Evolutionary conservation across 805 yeast species (phyloP), one percentile per base, ranked within the genome.

Genomic region (Yamadazyma tumulicola): DNA sequence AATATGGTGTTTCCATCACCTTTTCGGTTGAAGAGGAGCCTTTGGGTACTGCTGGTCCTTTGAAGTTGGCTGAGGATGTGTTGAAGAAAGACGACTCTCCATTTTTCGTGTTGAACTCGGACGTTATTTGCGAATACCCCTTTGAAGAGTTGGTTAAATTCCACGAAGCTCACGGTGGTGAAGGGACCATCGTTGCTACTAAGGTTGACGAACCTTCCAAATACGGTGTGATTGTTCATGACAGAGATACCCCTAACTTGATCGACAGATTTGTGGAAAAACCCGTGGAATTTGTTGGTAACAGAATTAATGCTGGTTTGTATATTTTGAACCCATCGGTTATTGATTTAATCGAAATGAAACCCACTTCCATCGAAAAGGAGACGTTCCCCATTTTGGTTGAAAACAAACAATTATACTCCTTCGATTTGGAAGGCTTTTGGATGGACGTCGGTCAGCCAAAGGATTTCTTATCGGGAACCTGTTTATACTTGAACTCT

Each of bases 401-500:
- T 49, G 94, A 85, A 69, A 72, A 82, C 61, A 88, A 83, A 59
- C 76, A 82, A 42, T 77, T 93, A 56, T 93, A 81, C 77, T 89
- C 97, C 36, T 93, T 85, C 59, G 99, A 93, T 68, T 79, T 93
- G 59, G 97, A 93, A 75, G 97, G 98, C 49, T 93, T 81, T 85
- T 93, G 99, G 99, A 93, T 93, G 98, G 99, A 93, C 68, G 97
- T 93, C 52, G 99, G 99, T 68, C 99, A 93, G 76, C 99, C 99
- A 77, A 93, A 91, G 79, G 99, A 93, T 71, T 93, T 88, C 81
- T 71, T 93, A 48, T 81, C 96, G 41, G 99, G 99, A 67, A 86
- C 97, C 55, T 80, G 88, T 52, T 74, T 91, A 47, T 93, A 89
- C 77, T 76, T 93, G 65, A 75, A 84, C 62, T 82, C 97, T 37